Conservation (phyloP, 2,329 filamentous ascomycete species). For the Trichoderma semiorbis region DNA sequence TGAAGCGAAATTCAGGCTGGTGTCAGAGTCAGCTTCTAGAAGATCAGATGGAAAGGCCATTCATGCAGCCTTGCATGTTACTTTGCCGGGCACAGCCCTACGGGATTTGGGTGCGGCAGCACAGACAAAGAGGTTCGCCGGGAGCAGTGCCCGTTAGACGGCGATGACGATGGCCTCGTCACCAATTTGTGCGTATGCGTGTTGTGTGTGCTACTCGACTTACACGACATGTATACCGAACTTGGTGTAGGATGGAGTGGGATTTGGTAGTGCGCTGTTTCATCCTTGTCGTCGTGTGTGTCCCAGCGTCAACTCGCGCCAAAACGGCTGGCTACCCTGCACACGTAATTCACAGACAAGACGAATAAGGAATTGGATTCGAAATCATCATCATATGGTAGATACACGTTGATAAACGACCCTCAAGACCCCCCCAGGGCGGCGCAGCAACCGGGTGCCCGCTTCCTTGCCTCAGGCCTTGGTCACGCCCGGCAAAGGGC, state of each 20-base stretch:
- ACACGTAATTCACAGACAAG: not conserved
- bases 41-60: slow-evolving; percentile 10
- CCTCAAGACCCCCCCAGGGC: not conserved
- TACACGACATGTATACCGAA: not conserved
- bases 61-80: not conserved
- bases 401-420: not conserved
- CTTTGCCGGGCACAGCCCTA: not conserved
- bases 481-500: not conserved
- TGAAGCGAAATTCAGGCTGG: not conserved
- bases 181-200: not conserved
- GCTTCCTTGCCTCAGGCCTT: not conserved
- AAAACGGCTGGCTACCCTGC: not conserved
- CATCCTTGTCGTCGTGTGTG: not conserved
- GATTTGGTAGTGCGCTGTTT: not conserved
- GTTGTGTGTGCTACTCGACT: not conserved
- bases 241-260: not conserved
- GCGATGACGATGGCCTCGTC: not conserved
- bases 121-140: not conserved
- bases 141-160: not conserved
- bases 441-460: not conserved
- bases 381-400: not conserved
- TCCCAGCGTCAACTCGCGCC: not conserved
- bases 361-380: not conserved
- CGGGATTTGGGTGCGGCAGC: not conserved
- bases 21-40: slow-evolving; percentile 15